Conservation (phyloP, 257 asterid genomes). For the Nicotiana knightiana region DNA sequence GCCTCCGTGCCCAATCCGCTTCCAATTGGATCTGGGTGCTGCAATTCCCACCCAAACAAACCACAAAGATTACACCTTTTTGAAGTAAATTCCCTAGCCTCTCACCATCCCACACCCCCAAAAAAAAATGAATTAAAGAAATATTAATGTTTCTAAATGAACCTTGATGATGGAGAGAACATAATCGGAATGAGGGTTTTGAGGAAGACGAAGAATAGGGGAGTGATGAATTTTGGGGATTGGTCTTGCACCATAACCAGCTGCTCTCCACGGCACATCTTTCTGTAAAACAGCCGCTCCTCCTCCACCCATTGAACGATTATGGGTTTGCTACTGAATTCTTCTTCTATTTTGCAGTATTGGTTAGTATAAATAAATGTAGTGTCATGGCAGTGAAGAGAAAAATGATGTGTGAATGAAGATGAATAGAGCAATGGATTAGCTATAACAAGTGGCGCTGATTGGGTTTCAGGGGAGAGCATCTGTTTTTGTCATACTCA, state of each 20-base stretch:
- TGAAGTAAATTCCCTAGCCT: neutral
- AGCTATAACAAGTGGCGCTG: neutral
- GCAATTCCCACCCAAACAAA: neutral
- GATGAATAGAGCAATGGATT: neutral
- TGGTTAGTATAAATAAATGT: no score
- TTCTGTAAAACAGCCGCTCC: conserved; percentile 46
- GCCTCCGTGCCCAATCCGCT: conserved; percentile 73
- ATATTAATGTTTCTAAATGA: neutral
- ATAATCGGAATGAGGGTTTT: conserved; percentile 51
- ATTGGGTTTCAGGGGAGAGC: neutral
- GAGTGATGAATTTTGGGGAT: conserved; percentile 83
- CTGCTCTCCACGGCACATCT: conserved; percentile 89
- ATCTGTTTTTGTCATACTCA: neutral
- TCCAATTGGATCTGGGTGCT: conserved; percentile 53
- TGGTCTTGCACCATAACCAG: conserved; percentile 51
- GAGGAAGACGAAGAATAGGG: conserved; percentile 70
- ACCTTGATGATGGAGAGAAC: conserved; percentile 82
- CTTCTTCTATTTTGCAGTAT: neutral
- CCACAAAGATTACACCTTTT: neutral
- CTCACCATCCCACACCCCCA: neutral
- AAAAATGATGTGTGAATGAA: neutral
- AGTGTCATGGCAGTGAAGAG: neutral
- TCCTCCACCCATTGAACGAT: conserved; percentile 48
- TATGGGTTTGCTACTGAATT: no score
- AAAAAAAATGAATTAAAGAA: neutral